Evolutionary conservation across 129 eudicot species (phyloP).

Genomic region (Dittrichia graveolens): DNA sequence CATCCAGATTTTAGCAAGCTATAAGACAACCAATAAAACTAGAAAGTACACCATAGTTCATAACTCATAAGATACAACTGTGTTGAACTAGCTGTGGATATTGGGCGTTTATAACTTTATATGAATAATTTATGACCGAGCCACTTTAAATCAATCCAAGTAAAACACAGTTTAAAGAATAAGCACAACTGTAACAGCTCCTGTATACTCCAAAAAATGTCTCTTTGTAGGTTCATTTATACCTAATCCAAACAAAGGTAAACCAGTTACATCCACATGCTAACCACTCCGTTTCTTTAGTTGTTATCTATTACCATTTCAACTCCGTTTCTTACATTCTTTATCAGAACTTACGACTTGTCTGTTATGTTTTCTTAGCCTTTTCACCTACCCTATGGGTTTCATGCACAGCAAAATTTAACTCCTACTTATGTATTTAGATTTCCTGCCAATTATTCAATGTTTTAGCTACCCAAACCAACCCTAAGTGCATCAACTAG

Average conservation of each 20-base stretch:
- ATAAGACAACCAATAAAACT: constrained; percentile 10
- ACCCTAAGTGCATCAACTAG: no score
- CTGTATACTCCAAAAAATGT: no score
- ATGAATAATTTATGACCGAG: not conserved
- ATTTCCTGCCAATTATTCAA: no score
- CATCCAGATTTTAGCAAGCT: constrained; percentile 1
- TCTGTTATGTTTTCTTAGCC: not conserved
- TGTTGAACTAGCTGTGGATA: constrained; percentile 6
- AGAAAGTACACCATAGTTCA: not conserved
- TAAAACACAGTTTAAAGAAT: not conserved
- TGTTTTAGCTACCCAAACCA: no score
- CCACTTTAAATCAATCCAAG: not conserved
- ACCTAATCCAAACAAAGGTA: not conserved
- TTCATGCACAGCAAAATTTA: no score
- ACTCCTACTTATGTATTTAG: no score
- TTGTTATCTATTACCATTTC: no score
- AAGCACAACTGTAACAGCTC: not conserved
- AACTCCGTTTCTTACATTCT: not conserved
- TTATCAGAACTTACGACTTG: not conserved
- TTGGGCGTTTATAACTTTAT: constrained; percentile 2
- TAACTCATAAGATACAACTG: constrained; percentile 2
- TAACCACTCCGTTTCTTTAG: no score
- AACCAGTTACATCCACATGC: not conserved
- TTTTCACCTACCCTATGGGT: constrained; percentile 11
- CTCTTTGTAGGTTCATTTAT: constrained; percentile 1